Conservation (phyloP, 345 rosid species). For the Linum trigynum region DNA sequence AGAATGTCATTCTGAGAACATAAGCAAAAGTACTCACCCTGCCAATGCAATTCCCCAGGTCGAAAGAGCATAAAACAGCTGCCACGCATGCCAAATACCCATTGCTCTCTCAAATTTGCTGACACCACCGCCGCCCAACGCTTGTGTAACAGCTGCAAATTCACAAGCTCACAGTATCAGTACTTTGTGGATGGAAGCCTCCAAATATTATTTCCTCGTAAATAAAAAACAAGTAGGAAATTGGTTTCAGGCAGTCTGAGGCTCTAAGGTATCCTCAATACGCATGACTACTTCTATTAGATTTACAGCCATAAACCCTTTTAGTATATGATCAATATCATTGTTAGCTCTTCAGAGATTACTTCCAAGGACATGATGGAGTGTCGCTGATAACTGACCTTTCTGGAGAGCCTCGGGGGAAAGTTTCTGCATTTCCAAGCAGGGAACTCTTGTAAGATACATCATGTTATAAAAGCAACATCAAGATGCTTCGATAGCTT, state of each 20-base stretch:
- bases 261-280: not conserved
- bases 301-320: too few species aligned
- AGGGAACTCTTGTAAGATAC: slow-evolving; percentile 17
- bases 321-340: too few species aligned
- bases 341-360: not conserved
- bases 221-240: not conserved
- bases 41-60: slow-evolving; percentile 84
- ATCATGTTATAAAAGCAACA: not conserved
- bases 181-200: not conserved
- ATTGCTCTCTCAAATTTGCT: slow-evolving; percentile 65
- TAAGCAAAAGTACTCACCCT: slow-evolving; percentile 41
- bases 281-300: not conserved
- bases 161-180: slow-evolving; percentile 7
- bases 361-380: not conserved
- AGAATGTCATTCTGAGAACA: not conserved
- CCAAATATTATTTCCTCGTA: not conserved
- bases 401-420: slow-evolving; percentile 81
- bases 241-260: not conserved
- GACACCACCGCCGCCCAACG: slow-evolving; percentile 35
- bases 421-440: slow-evolving; percentile 46
- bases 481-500: not conserved
- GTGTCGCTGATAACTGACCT: slow-evolving; percentile 31
- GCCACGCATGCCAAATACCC: slow-evolving; percentile 82
- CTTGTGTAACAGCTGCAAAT: slow-evolving; percentile 58
- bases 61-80: slow-evolving; percentile 61